phyloP scores from a whole-genome alignment of 2,329 filamentous ascomycete species.

The Penicillium aurantiogriseum region DNA sequence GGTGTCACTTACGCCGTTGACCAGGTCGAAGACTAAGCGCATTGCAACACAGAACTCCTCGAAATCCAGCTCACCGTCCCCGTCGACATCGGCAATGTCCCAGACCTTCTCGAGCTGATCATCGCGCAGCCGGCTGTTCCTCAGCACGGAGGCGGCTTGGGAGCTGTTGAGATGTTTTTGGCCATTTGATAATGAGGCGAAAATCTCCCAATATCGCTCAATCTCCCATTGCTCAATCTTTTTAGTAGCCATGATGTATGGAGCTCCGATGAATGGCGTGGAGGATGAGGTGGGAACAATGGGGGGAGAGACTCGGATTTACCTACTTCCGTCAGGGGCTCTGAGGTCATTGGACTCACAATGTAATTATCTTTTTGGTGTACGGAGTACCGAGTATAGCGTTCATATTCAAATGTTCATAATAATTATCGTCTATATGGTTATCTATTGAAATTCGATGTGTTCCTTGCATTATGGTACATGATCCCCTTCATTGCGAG shows the following conservation, averaged over 20 bases:
- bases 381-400: no score
- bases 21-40: slow-evolving; percentile 93
- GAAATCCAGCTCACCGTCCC: slow-evolving; percentile 96
- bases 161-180: slow-evolving; percentile 65
- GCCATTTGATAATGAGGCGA: slow-evolving; percentile 65
- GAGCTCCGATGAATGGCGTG: slow-evolving; percentile 7
- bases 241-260: slow-evolving; percentile 39
- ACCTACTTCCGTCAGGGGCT: slow-evolving; percentile 30
- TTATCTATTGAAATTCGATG: background rate
- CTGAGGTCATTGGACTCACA: slow-evolving; percentile 21
- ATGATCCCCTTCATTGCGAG: background rate
- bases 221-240: slow-evolving; percentile 72
- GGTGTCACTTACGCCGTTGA: slow-evolving; percentile 75
- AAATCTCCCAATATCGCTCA: slow-evolving; percentile 78
- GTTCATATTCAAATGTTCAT: background rate
- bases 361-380: background rate
- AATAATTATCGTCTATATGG: background rate
- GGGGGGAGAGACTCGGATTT: slow-evolving; percentile 15
- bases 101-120: slow-evolving; percentile 94
- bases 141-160: slow-evolving; percentile 69
- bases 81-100: slow-evolving; percentile 96
- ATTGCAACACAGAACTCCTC: slow-evolving; percentile 99
- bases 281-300: slow-evolving; percentile 14
- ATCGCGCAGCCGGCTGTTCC: slow-evolving; percentile 70
- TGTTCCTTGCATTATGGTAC: slow-evolving; percentile 1